phyloP scores from a whole-genome alignment of 805 yeast genomes.

The Candida incommunis region DNA sequence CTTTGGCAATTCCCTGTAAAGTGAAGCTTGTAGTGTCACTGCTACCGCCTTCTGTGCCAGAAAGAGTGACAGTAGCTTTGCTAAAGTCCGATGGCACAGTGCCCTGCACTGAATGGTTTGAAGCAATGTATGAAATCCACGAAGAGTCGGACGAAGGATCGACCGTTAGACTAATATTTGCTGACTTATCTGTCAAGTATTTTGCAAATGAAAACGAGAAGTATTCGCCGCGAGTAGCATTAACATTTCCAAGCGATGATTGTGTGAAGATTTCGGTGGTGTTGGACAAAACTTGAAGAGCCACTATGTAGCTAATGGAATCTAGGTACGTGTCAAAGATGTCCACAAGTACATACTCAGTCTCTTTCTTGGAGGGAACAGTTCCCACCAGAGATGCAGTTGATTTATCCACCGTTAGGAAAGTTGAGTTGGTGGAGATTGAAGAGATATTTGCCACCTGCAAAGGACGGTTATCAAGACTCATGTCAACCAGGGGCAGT shows the following conservation, averaged over 20 bases:
- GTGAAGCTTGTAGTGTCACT: constrained; percentile 31
- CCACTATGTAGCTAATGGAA: constrained; percentile 16
- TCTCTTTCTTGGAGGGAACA: constrained; percentile 34
- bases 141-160: constrained; percentile 29
- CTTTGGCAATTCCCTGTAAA: constrained; percentile 37
- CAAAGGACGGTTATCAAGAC: constrained; percentile 46
- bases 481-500: constrained; percentile 51
- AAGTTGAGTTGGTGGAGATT: constrained; percentile 29
- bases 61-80: constrained; percentile 27
- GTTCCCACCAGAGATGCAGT: constrained; percentile 59
- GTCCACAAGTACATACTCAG: constrained; percentile 24
- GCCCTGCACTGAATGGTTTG: constrained; percentile 59
- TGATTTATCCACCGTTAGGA: constrained; percentile 51
- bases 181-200: constrained; percentile 30
- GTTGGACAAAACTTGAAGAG: constrained; percentile 11
- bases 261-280: constrained; percentile 27
- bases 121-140: constrained; percentile 50
- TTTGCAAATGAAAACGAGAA: constrained; percentile 47
- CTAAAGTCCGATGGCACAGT: constrained; percentile 39
- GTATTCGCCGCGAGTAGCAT: constrained; percentile 52
- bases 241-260: constrained; percentile 36
- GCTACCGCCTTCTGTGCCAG: constrained; percentile 34
- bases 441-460: constrained; percentile 37
- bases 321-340: constrained; percentile 27
- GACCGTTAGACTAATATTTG: constrained; percentile 11